These are phyloP conservation scores for Chlorella sp. DNA, from an alignment of 139 green algal genomes.

Conservation along the genomic window DNA sequence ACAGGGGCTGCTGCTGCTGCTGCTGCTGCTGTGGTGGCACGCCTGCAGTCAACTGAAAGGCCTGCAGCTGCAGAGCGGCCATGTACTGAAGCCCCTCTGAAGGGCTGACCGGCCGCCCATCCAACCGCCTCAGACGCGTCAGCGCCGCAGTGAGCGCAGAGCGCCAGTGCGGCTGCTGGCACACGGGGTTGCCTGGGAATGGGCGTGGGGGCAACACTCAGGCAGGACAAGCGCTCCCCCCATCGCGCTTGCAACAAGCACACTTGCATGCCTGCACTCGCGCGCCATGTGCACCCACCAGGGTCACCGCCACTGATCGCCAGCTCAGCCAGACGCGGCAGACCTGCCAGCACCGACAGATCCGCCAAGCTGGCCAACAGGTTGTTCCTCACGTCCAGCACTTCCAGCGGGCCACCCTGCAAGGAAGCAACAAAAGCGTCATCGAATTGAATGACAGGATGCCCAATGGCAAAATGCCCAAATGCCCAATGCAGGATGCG, in stretches of 20 bases:
- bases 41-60: slow-evolving; percentile 36
- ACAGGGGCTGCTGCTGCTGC: not conserved
- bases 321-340: slow-evolving; percentile 53
- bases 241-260: no score
- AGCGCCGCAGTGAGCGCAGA: slow-evolving; percentile 51
- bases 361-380: slow-evolving; percentile 49
- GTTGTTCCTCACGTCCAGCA: slow-evolving; percentile 69
- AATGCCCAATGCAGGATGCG: no score
- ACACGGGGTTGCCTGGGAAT: slow-evolving; percentile 53
- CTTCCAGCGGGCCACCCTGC: slow-evolving; percentile 38
- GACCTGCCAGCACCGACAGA: slow-evolving; percentile 59
- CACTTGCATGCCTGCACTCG: no score
- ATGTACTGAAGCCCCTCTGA: slow-evolving; percentile 40
- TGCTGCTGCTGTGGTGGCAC: slow-evolving; percentile 27
- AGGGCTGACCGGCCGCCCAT: slow-evolving; percentile 44
- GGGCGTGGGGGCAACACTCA: not conserved
- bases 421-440: slow-evolving; percentile 40
- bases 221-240: no score
- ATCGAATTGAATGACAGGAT: no score
- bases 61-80: slow-evolving; percentile 34
- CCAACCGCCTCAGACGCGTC: slow-evolving; percentile 57
- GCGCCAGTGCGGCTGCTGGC: slow-evolving; percentile 37
- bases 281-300: no score
- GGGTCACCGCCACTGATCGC: no score
- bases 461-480: no score